Evolutionary conservation across 257 asterid species (phyloP), one percentile per base, ranked within the genome.

Genomic region (Ocimum tenuiflorum): DNA sequence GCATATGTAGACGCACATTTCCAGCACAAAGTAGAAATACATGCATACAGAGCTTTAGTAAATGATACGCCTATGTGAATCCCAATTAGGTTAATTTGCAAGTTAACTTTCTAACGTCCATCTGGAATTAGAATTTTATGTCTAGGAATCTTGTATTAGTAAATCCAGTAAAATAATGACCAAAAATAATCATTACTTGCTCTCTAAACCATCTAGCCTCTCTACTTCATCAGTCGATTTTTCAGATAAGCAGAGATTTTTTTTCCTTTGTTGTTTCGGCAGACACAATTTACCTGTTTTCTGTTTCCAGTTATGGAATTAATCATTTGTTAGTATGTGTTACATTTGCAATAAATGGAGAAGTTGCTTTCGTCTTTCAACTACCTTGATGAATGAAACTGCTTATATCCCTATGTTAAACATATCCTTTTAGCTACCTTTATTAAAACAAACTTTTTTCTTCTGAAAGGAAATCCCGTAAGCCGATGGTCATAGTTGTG

Each of bases 401-500:
- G 50, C 22, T 48, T 23, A 63, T 53, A 33, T 73, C 13, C 38
- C 39, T 42, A 48, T 27, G 60, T 22, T 29, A 43, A 27, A 38
- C 23, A 11, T 56, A 6, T 45, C 7, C 60, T 70, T 57, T 60
- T 6, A 38, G 22, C 64, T 33, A 17, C 69, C 41, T 62, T 60
- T 45, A 43, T 19, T 52, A 53, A 57, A 22, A 35, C 20, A 47
- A 35, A 23, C 11, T 8, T 63, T 57, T 36, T 62, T 63, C 63
- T 42, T 69, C 60, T 73, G 48, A 71, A 65, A 92, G 99, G 88
- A 68, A 76, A 33, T 57, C 53, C 10, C 87, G 97, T 68, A 94
- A 86, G 82, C 97, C 99, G 0, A 78, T 94, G 82, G 83, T 83
- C 75, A 79, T 94, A 74, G 75, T 90, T 59, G 97, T 94, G 62